Base-by-base conservation (phyloP, 192 early-diverging fungal species). In the Backusella sp. region DNA sequence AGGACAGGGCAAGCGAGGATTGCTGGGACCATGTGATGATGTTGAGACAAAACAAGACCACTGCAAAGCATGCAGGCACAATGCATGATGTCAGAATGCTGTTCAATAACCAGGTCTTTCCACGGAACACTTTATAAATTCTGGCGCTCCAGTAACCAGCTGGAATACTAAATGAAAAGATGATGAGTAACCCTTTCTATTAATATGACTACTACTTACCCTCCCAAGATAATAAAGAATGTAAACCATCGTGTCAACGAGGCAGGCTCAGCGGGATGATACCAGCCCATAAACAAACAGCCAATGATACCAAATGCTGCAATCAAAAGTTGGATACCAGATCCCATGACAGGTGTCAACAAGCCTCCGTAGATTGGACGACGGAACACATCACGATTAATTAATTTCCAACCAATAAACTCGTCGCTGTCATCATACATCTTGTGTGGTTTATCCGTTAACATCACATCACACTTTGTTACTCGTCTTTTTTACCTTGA, bases 1-100 rank as follows among this genome's bases (percentile, higher is more conserved):
- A 96, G 1, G 96, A 95, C 68, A 98, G 91, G 23, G 97, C 97
- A 19, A 90, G 89, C 4, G 97, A 98, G 8, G 96, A 97, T 19
- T 94, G 82, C 28, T 90, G 85, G 34, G 87, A 92, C 91, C 96
- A 95, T 17, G 96, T 86, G 81, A 99, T 94, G 77, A 96, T 79
- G 83, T 96, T 98, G 65, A 96, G 85, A 39, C 91, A 65, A 46
- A 96, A 84, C 62, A 95, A 86, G 23, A 91, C 75, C 19, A 72
- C 66, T 73, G 94, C 85, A n/a, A 95, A 41, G 35, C 84, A 75
- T 30, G 86, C 84, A 15, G 92, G 91, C 17, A 91, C 85, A 28
- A 90, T 67, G 1, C 83, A 78, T 0, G 90, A 88, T 0, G 92
- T 91, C 80, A 91, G 81, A 9, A 88, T 71, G 1, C 90, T 87